These are phyloP conservation scores for Pythium utonaiense DNA, from an alignment of 352 stramenopile species.

Conservation along the genomic window DNA sequence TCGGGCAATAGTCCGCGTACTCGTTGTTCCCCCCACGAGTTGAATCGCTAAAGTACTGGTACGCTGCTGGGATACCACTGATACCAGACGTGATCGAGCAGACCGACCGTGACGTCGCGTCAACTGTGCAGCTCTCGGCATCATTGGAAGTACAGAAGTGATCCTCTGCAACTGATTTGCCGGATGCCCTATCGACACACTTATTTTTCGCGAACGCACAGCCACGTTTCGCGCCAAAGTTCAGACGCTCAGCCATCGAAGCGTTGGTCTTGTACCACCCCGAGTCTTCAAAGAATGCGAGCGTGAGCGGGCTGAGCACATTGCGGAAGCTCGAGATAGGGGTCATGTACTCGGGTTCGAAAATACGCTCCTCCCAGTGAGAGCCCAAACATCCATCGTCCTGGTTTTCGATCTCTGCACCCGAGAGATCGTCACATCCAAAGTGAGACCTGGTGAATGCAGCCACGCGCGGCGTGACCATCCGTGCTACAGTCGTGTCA, in stretches of 20 bases:
- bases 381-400: conserved; percentile 69
- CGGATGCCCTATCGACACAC: conserved; percentile 57
- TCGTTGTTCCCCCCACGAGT: conserved; percentile 54
- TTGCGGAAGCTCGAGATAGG: conserved; percentile 75
- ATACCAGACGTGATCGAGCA: conserved; percentile 45
- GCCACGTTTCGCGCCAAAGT: conserved; percentile 63
- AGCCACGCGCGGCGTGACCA: conserved; percentile 64
- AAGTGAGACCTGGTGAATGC: conserved; percentile 68
- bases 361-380: conserved; percentile 84
- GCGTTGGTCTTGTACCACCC: conserved; percentile 75
- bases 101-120: conserved; percentile 61
- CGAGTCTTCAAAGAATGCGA: conserved; percentile 83
- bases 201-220: conserved; percentile 64
- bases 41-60: conserved; percentile 60
- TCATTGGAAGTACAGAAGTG: conserved; percentile 63
- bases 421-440: conserved; percentile 45
- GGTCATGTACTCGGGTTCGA: conserved; percentile 82
- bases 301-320: conserved; percentile 59
- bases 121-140: conserved; percentile 71
- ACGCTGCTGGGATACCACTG: conserved; percentile 38
- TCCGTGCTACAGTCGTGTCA: conserved; percentile 50
- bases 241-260: conserved; percentile 43
- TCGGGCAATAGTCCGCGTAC: conserved; percentile 75
- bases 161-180: conserved; percentile 37
- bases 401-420: conserved; percentile 78